phyloP scores from a whole-genome alignment of 2,329 filamentous ascomycete species.

The Lecanicillium sp. region DNA sequence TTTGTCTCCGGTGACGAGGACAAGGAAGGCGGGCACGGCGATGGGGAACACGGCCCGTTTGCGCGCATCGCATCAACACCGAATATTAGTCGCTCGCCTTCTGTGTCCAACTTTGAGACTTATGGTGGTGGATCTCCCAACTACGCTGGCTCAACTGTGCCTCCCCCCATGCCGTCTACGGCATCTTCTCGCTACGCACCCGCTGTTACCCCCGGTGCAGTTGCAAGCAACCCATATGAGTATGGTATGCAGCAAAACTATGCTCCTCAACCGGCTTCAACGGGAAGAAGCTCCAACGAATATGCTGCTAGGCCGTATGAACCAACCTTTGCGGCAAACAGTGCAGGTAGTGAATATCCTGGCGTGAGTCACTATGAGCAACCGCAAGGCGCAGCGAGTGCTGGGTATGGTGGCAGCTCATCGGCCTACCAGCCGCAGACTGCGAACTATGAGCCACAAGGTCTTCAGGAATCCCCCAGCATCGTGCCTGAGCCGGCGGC shows the following conservation, averaged over 20 bases:
- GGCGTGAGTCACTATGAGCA: not conserved
- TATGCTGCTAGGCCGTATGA: constrained; percentile 28
- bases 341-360: constrained; percentile 1
- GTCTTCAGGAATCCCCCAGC: constrained; percentile 17
- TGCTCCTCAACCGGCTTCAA: constrained; percentile 10
- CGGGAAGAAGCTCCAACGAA: constrained; percentile 22
- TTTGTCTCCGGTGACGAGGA: constrained; percentile 90
- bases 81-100: constrained; percentile 66
- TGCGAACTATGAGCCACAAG: constrained; percentile 21
- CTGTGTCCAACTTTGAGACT: constrained; percentile 62
- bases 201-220: constrained; percentile 17
- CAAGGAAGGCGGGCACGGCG: constrained; percentile 55
- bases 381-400: not conserved
- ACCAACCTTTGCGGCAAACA: constrained; percentile 17
- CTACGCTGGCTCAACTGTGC: constrained; percentile 20
- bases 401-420: too few relatives aligned
- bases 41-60: constrained; percentile 68
- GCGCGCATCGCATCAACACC: constrained; percentile 70
- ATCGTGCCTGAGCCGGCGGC: constrained; percentile 19
- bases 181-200: constrained; percentile 46
- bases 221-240: constrained; percentile 16
- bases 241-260: constrained; percentile 6
- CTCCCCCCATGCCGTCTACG: constrained; percentile 25
- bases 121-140: constrained; percentile 50
- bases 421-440: constrained; percentile 6